phyloP scores from a whole-genome alignment of 257 asterid species.

The Solanum paucissectum region DNA sequence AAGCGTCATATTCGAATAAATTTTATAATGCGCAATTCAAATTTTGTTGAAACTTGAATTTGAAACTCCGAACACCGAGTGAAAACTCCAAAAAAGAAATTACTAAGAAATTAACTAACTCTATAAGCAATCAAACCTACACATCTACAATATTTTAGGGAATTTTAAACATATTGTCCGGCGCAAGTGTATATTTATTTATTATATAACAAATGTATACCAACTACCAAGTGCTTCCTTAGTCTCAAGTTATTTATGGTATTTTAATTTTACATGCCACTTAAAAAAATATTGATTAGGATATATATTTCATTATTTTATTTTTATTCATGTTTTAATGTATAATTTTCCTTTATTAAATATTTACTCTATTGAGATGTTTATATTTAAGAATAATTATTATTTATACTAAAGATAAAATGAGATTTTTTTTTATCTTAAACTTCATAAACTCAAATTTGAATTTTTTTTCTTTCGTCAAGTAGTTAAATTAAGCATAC shows the following conservation, averaged over 20 bases:
- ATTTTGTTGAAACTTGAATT: too few relatives aligned
- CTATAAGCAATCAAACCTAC: not conserved
- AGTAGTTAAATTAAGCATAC: not conserved
- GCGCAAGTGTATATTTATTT: not conserved
- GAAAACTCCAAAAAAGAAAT: too few relatives aligned
- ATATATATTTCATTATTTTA: not conserved
- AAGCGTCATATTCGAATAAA: too few relatives aligned
- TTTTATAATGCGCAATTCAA: fast-evolving
- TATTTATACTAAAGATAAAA: too few relatives aligned
- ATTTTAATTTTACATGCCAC: not conserved
- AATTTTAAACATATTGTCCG: not conserved
- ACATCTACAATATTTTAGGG: not conserved
- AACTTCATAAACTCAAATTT: not conserved
- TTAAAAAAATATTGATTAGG: not conserved
- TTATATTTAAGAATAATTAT: too few relatives aligned
- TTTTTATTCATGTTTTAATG: too few relatives aligned
- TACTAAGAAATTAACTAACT: not conserved
- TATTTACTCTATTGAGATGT: not conserved
- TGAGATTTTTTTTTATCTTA: not conserved
- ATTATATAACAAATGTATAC: not conserved
- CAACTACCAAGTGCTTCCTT: not conserved
- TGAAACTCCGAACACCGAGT: too few relatives aligned
- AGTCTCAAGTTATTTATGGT: not conserved
- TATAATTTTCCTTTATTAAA: too few relatives aligned
- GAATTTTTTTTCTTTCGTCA: not conserved